Base-by-base conservation (phyloP, 2,329 filamentous ascomycete species). In the Anisogramma anomala region DNA sequence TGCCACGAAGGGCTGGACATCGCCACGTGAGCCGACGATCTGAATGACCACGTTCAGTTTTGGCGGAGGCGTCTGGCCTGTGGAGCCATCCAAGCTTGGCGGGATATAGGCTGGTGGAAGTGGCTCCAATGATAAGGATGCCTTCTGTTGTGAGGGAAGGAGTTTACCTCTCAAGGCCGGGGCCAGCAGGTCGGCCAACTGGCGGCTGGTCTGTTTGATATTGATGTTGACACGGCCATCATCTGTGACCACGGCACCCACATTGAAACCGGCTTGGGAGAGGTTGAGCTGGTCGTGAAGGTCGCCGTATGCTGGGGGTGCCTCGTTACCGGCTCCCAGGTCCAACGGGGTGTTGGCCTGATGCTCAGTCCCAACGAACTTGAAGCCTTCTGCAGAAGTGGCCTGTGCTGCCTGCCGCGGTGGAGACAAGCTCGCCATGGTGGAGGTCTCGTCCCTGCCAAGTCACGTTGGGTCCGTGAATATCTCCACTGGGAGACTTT, bases 211-310 rank as follows among this genome's bases (percentile, higher is more conserved):
- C 56, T 86, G 79, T 54, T 81, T 78, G 61, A 91, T 84, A 48
- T 78, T 79, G 63, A 91, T 86, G 54, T 86, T 78, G 52, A 91
- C 71, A 54, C 85, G 76, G 18, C 84, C 84, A 62, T 88, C 81
- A 46, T 74, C 82, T 77, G 39, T 77, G 19, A 82, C 60, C 20
- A 66, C 66, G 31, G 77, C 78, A 28, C 71, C 72, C 18, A 77
- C 78, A 36, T 76, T 69, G 45, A 82, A 74, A 11, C 77, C 77
- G 33, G 74, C 66, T 50, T 79, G 75, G 15, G 68, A 73, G 44
- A 82, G 69, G 43, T 74, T 68, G 18, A 82, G 55, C 40, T 72
- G 66, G 48, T 75, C 66, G 40, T 67, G 67, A 11, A 64, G 58
- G 15, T 74, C 71, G 49, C 76, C 77, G 51, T 81, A 82, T 1